Conservation (phyloP, 108 stramenopile species). For the Mayamaea pseudoterrestris region DNA sequence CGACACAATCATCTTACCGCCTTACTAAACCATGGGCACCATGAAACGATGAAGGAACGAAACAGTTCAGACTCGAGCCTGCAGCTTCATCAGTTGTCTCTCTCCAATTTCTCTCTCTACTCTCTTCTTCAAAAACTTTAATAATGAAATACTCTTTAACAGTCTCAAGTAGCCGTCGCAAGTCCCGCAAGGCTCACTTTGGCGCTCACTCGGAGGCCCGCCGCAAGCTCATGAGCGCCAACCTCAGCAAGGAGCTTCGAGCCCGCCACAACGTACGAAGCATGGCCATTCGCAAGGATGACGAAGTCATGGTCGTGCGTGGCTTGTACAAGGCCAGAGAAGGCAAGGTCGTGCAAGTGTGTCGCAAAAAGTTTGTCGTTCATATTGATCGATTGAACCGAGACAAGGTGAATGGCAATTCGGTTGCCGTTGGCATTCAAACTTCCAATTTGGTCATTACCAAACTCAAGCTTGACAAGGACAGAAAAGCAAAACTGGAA, state of each 20-base stretch:
- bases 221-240: slow-evolving; percentile 90
- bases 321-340: slow-evolving; percentile 95
- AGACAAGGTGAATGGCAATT: slow-evolving; percentile 93
- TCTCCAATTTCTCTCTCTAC: no score
- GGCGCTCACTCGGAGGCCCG: slow-evolving; percentile 85
- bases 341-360: slow-evolving; percentile 93
- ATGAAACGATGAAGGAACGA: no score
- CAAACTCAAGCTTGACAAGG: slow-evolving; percentile 99
- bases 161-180: slow-evolving; percentile 90
- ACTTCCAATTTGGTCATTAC: slow-evolving; percentile 94
- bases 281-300: slow-evolving; percentile 98
- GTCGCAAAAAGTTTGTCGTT: slow-evolving; percentile 97
- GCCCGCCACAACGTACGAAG: slow-evolving; percentile 95
- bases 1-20: no score
- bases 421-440: slow-evolving; percentile 89
- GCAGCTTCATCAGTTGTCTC: not conserved
- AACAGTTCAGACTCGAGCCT: no score
- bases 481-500: slow-evolving; percentile 91
- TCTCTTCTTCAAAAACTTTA: no score
- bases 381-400: slow-evolving; percentile 96
- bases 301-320: slow-evolving; percentile 94
- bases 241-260: slow-evolving; percentile 96
- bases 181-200: slow-evolving; percentile 99
- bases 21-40: no score
- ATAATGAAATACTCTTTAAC: slow-evolving; percentile 80